Evolutionary conservation across 208 protist species (phyloP).

Genomic region (Leptomonas seymouri): DNA sequence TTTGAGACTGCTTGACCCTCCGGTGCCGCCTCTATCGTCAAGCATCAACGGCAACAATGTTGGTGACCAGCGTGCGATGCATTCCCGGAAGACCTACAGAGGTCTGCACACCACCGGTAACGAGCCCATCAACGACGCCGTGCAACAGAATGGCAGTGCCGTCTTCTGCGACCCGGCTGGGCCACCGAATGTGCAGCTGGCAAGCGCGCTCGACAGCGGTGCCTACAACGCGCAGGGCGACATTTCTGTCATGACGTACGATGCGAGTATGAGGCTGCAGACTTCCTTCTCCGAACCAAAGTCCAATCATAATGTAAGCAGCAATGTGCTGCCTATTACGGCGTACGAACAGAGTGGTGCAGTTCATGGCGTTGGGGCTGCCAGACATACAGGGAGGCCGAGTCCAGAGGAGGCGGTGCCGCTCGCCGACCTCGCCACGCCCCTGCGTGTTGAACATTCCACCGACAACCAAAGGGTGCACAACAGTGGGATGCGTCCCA

Average conservation of each 20-base stretch:
- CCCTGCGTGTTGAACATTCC: background rate
- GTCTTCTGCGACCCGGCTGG: background rate
- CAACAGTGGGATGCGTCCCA: slow-evolving; percentile 5
- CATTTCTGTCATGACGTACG: slow-evolving; percentile 16
- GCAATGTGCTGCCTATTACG: slow-evolving; percentile 1
- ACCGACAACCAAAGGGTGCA: background rate
- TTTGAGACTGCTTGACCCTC: slow-evolving; percentile 39
- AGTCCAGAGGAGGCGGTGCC: background rate
- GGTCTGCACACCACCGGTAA: slow-evolving; percentile 2
- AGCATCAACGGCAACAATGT: slow-evolving; percentile 1
- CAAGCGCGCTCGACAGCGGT: too few species aligned
- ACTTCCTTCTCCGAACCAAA: slow-evolving; percentile 4
- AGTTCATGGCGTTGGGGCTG: background rate
- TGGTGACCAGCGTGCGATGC: background rate
- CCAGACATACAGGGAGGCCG: background rate
- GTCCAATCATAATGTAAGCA: slow-evolving; percentile 5
- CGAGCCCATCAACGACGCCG: slow-evolving; percentile 15
- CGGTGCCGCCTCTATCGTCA: slow-evolving; percentile 12
- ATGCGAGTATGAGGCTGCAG: slow-evolving; percentile 13
- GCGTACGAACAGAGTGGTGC: slow-evolving; percentile 14
- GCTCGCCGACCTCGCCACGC: background rate
- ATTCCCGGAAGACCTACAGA: background rate
- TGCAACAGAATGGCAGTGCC: background rate
- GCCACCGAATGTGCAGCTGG: background rate
- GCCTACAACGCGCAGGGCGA: background rate